Conservation (phyloP, 1,139 yeast species). For the Hemisphaericaspora subhashii region DNA sequence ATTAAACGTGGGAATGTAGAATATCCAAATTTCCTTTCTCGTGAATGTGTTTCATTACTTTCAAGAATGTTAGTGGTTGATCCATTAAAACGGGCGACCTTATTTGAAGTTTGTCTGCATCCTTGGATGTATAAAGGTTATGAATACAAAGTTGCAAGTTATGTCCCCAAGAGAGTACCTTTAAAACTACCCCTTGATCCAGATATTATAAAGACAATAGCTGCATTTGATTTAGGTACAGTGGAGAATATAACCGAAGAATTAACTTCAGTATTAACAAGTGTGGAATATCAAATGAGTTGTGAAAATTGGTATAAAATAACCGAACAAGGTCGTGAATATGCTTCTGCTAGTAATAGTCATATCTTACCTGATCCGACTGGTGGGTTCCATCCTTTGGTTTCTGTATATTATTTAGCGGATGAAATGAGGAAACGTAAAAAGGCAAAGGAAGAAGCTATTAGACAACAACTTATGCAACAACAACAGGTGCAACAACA, state of each 20-base stretch:
- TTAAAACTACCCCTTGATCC: constrained; percentile 71
- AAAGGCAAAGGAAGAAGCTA: constrained; percentile 54
- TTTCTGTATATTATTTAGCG: constrained; percentile 84
- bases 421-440: constrained; percentile 78
- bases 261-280: constrained; percentile 57
- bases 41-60: constrained; percentile 80
- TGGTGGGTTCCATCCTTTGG: constrained; percentile 81
- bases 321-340: constrained; percentile 42
- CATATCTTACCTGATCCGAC: constrained; percentile 73
- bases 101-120: constrained; percentile 78
- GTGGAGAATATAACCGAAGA: constrained; percentile 58
- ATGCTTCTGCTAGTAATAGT: constrained; percentile 41
- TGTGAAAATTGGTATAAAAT: constrained; percentile 62
- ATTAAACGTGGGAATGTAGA: constrained; percentile 92
- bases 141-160: constrained; percentile 69
- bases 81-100: constrained; percentile 75
- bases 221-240: constrained; percentile 76
- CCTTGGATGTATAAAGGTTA: constrained; percentile 96
- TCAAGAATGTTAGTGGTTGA: constrained; percentile 91
- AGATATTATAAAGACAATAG: constrained; percentile 70
- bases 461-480: constrained; percentile 27
- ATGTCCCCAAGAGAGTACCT: constrained; percentile 77
- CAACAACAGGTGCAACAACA: constrained; percentile 19
- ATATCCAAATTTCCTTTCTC: constrained; percentile 80
- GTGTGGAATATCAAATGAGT: constrained; percentile 69